A percentile compares a stretch with the other conserved stretches of the same genome.
Conservation (phyloP, 2,329 filamentous ascomycete species). For the Zymoseptoria passerinii region DNA sequence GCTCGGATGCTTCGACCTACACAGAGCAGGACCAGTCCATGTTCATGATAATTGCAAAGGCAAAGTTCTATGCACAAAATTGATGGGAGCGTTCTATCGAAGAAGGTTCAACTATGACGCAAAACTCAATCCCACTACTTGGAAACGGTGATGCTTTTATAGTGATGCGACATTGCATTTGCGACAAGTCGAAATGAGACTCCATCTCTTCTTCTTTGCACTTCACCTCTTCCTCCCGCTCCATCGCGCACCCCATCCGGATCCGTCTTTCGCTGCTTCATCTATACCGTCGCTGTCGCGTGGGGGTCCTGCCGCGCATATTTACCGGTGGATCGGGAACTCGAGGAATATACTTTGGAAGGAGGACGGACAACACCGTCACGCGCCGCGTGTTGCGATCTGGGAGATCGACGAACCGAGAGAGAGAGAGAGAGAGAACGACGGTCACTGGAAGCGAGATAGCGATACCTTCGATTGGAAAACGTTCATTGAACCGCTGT, state of each 20-base stretch:
- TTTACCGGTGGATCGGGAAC: not conserved
- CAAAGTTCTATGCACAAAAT: no score
- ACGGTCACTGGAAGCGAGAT: not conserved
- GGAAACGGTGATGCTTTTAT: not conserved
- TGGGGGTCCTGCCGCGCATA: not conserved
- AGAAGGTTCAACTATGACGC: not conserved
- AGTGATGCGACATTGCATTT: no score
- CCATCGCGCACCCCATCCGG: not conserved
- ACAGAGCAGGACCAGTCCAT: no score
- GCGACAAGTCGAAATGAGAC: not conserved
- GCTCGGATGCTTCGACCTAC: not conserved
- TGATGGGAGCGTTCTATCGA: no score
- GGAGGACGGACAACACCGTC: not conserved
- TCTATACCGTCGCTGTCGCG: not conserved
- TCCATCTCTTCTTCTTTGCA: not conserved
- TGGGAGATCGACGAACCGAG: not conserved
- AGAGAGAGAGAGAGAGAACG: no score
- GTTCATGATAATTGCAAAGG: no score
- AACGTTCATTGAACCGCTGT: slow-evolving; percentile 2
- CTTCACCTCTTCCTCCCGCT: not conserved
- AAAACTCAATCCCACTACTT: not conserved
- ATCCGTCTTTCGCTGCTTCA: not conserved
- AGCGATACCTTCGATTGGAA: not conserved
- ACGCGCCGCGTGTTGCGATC: not conserved
- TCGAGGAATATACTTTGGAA: not conserved